phyloP scores from a whole-genome alignment of 176 grass and related monocot species.

The Otatea glauca region DNA sequence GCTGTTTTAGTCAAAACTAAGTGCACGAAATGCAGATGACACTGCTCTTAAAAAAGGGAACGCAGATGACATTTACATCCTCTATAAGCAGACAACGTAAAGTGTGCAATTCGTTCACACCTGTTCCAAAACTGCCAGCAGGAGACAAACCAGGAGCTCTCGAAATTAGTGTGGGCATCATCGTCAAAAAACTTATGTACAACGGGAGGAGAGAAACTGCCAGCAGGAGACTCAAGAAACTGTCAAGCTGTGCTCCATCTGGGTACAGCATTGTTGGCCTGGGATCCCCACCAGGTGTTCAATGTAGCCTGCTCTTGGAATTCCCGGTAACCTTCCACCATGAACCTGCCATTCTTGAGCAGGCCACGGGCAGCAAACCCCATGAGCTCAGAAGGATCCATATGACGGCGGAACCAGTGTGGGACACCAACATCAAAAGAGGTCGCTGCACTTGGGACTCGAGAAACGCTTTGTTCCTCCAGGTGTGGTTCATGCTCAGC shows the following conservation, averaged over 20 bases:
- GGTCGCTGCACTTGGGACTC: not conserved
- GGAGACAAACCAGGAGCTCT: not conserved
- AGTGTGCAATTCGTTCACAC: not conserved
- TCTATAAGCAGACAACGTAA: not conserved
- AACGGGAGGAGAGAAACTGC: not conserved
- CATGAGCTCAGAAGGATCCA: conserved; percentile 73
- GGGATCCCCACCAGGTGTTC: conserved; percentile 44
- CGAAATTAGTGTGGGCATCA: not conserved
- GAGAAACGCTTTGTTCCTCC: conserved; percentile 1
- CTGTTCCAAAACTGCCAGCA: conserved; percentile 29
- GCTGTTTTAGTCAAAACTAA: not conserved
- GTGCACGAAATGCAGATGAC: not conserved
- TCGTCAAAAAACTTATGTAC: conserved; percentile 25
- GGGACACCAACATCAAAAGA: conserved; percentile 38
- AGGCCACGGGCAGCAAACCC: conserved; percentile 81
- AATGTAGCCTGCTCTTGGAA: conserved; percentile 16
- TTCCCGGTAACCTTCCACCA: conserved; percentile 42
- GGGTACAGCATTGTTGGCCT: not conserved
- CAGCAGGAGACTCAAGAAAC: too few relatives aligned
- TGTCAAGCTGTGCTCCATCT: conserved; percentile 39
- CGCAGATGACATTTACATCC: not conserved
- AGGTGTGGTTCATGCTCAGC: conserved; percentile 1
- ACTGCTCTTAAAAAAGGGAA: not conserved
- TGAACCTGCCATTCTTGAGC: conserved; percentile 62
- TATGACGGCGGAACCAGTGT: conserved; percentile 59